Evolutionary conservation across 257 asterid genomes (phyloP).

Genomic region (Echium plantagineum): DNA sequence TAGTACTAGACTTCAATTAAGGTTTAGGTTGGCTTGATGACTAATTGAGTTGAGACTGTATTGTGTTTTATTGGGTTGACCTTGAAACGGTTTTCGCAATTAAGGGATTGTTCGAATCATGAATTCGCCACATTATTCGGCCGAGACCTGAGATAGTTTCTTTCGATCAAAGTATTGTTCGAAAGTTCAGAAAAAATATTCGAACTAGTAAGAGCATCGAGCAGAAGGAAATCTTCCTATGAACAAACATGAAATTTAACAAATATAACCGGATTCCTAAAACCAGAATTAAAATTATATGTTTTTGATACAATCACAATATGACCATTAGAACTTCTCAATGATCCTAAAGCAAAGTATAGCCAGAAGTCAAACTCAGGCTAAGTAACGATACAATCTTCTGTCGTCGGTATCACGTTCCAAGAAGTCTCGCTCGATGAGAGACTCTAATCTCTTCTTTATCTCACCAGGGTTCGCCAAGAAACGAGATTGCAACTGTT

Average conservation of each 20-base stretch:
- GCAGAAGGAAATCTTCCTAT: not conserved
- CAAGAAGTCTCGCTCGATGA: conserved; percentile 50
- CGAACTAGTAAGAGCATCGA: not conserved
- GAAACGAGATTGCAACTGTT: conserved; percentile 47
- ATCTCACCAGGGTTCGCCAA: conserved; percentile 43
- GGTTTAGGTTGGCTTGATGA: no score
- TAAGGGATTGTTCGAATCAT: no score
- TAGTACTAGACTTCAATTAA: no score
- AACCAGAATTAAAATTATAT: not conserved
- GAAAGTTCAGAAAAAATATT: no score
- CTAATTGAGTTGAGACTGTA: no score
- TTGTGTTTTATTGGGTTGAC: no score
- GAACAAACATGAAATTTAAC: not conserved
- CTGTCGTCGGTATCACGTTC: conserved; percentile 41
- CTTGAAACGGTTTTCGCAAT: no score
- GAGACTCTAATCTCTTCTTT: conserved; percentile 50
- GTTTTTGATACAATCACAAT: not conserved
- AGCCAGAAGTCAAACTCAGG: conserved; percentile 1
- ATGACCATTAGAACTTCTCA: not conserved
- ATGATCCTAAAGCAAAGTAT: not conserved
- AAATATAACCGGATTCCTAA: not conserved
- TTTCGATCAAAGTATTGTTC: no score
- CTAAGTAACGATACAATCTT: conserved; percentile 34
- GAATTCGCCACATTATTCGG: no score
- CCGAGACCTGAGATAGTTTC: no score